Conservation (phyloP, 768 basidiomycete genomes). For the Rhodotorula paludigena region DNA sequence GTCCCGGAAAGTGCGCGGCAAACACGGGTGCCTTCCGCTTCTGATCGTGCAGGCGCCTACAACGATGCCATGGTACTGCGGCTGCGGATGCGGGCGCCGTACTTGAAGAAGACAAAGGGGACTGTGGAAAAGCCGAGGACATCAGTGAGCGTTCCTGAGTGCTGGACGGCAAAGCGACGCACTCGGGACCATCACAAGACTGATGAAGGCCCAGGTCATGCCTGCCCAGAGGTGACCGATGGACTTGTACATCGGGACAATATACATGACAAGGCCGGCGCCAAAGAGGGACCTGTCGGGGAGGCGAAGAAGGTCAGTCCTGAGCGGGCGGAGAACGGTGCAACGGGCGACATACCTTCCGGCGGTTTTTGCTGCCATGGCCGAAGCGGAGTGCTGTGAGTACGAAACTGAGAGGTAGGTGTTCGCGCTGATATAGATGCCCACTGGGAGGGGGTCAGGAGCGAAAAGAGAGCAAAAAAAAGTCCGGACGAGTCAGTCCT, state of each 20-base stretch:
- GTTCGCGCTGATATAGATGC: constrained; percentile 42
- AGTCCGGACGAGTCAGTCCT: too few relatives aligned
- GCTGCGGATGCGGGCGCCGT: constrained; percentile 39
- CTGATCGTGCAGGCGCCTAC: neutral
- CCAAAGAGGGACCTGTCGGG: constrained; percentile 36
- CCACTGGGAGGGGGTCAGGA: neutral
- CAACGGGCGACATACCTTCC: constrained; percentile 23
- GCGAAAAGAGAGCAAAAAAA: neutral
- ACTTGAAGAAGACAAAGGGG: constrained; percentile 35
- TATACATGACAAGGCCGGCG: constrained; percentile 44
- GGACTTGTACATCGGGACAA: constrained; percentile 28
- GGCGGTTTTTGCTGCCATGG: neutral
- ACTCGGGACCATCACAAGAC: constrained; percentile 41
- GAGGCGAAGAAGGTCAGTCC: neutral
- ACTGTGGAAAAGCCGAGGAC: neutral
- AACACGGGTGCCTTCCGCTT: too few relatives aligned
- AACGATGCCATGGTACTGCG: constrained; percentile 11
- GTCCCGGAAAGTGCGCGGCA: too few relatives aligned
- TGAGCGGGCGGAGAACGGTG: constrained; percentile 9
- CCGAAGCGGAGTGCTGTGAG: neutral
- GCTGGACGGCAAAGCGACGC: constrained; percentile 1
- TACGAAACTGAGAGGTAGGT: constrained; percentile 28
- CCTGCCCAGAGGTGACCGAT: constrained; percentile 21
- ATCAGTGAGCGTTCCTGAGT: neutral
- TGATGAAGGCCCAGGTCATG: constrained; percentile 39